Percentiles rank a stretch among this genome's conserved stretches.
Evolutionary conservation across 305 asterid genomes (phyloP).

Genomic region (Solanum hybrid): DNA sequence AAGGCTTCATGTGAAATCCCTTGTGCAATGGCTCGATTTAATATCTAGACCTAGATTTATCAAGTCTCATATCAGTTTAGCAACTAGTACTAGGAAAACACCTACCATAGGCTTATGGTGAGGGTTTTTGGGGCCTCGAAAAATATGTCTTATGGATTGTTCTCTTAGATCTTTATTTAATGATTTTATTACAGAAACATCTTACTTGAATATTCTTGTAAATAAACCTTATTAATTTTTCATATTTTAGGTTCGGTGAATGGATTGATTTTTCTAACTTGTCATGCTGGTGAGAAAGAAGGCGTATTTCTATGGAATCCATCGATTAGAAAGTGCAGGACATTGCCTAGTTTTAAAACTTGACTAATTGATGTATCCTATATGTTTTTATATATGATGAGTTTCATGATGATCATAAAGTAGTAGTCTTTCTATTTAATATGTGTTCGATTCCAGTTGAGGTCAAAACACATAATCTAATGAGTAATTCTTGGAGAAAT

Average conservation of each 20-base stretch:
- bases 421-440: background rate
- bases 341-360: background rate
- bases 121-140: background rate
- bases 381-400: background rate
- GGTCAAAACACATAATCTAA: background rate
- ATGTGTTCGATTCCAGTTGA: background rate
- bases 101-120: background rate
- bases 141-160: background rate
- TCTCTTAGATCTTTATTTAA: background rate
- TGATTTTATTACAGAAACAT: background rate
- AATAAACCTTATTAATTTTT: background rate
- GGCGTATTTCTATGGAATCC: background rate
- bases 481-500: background rate
- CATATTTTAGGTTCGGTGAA: background rate
- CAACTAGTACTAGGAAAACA: background rate
- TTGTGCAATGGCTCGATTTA: background rate
- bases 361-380: background rate
- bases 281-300: background rate
- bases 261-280: background rate
- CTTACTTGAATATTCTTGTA: too few relatives aligned
- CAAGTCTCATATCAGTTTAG: background rate
- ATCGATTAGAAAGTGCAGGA: background rate
- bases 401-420: background rate
- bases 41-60: background rate
- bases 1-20: background rate